Conservation (phyloP, 345 rosid species). For the Odontarrhena argentea region DNA sequence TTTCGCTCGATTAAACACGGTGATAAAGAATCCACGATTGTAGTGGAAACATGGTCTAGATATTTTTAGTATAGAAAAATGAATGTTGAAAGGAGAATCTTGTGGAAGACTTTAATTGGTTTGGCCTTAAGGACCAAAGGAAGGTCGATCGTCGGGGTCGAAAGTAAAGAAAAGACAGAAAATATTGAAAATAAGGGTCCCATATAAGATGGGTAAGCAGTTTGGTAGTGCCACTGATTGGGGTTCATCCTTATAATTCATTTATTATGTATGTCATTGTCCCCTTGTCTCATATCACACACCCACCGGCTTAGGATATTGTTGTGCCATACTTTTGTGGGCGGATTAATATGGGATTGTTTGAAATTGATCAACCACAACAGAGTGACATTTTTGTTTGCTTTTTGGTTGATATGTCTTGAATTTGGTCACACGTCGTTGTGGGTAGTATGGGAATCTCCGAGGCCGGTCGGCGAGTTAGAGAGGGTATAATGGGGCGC, state of each 20-base stretch:
- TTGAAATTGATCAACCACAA: no score
- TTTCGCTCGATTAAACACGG: neutral
- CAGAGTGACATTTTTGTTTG: no score
- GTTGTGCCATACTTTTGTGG: neutral
- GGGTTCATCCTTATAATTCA: neutral
- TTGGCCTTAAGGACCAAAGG: constrained; percentile 12
- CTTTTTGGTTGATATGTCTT: no score
- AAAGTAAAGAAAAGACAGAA: constrained; percentile 5
- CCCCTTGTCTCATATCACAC: constrained; percentile 19
- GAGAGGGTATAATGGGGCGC: no score
- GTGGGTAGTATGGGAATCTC: no score
- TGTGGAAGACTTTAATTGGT: constrained; percentile 26
- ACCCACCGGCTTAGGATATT: neutral
- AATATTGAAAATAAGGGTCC: constrained; percentile 20
- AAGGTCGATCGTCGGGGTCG: constrained; percentile 13
- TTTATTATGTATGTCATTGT: constrained; percentile 14
- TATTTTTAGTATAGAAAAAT: neutral
- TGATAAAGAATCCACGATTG: neutral
- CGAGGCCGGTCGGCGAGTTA: no score
- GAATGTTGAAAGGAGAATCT: neutral
- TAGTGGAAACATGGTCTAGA: neutral
- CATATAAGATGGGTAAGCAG: constrained; percentile 10
- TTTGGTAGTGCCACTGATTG: constrained; percentile 27
- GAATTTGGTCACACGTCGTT: no score
- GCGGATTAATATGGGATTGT: no score